Evolutionary conservation across 208 protist species (phyloP), one percentile per base, ranked within the genome.

Genomic region (Trypanosoma congolense): DNA sequence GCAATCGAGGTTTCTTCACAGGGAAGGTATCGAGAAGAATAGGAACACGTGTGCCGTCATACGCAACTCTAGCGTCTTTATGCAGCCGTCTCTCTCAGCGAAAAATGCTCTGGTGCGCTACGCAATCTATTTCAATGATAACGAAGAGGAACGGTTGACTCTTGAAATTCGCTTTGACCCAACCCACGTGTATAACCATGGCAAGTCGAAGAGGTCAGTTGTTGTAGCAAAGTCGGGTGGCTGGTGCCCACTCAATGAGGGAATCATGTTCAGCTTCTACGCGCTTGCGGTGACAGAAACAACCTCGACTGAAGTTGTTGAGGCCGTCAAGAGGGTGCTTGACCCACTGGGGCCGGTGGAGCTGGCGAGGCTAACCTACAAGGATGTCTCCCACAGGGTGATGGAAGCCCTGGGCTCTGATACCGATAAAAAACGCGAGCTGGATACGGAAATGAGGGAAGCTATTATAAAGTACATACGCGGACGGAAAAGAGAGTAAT

Each of bases 141-240:
- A n/a, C n/a, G n/a, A n/a, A n/a, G n/a, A 42, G 19, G 38, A 53
- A n/a, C 10, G 41, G 12, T 60, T 80, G 56, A 22, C 35, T 4
- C 19, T 91, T 2, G 35, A 47, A 0, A 8, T 87, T 33, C 57
- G 65, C 0, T 75, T 92, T 30, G 82, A 93, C 49, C 82, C 81
- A 5, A 84, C 76, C 4, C 42, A 71, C 47, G 51, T 28, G 2
- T 65, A 66, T 21, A 77, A 77, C 6, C 67, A 61, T 24, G 73
- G 70, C 0, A 48, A 44, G 1, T 80, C 77, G 4, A 83, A 79
- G 8, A 90, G 89, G 64, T 82, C 80, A 16, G 19, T 87, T 18
- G 67, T 56, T 3, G 80, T 94, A 5, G 46, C 71, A 31, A 64
- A 80, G 0, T 77, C 77, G 70, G 70, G 65, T 52, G 16, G 65